Evolutionary conservation across 2,329 filamentous ascomycete genomes (phyloP).

Genomic region (Monilinia laxa): DNA sequence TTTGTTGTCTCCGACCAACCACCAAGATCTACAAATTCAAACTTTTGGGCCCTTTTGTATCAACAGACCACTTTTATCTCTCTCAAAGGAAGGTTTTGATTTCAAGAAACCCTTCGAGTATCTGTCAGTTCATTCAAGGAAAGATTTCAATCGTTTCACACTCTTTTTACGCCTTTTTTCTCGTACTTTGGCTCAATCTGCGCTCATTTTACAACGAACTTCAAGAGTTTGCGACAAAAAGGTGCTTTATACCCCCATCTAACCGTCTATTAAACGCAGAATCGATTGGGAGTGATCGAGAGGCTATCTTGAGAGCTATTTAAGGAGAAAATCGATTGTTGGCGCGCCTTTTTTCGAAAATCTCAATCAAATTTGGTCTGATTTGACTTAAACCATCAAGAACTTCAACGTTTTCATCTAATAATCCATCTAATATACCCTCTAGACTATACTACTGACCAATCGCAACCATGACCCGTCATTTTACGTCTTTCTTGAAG

Average conservation of each 20-base stretch:
- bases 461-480: not conserved
- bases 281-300: too few species aligned
- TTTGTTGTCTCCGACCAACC: not conserved
- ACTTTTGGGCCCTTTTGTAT: not conserved
- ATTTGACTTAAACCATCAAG: not conserved
- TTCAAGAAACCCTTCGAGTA: not conserved
- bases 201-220: too few species aligned
- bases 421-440: not conserved
- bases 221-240: too few species aligned
- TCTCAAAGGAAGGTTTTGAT: not conserved
- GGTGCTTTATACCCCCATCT: too few species aligned
- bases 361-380: not conserved
- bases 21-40: not conserved
- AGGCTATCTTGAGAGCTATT: too few species aligned
- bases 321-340: too few species aligned
- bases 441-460: too few species aligned
- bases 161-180: not conserved
- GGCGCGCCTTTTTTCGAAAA: too few species aligned
- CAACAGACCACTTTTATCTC: not conserved
- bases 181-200: not conserved
- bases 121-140: not conserved
- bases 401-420: not conserved
- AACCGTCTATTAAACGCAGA: too few species aligned
- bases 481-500: not conserved
- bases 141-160: not conserved